Evolutionary conservation across 2,329 filamentous ascomycete genomes (phyloP).

Genomic region (Clonostachys rhizophaga): DNA sequence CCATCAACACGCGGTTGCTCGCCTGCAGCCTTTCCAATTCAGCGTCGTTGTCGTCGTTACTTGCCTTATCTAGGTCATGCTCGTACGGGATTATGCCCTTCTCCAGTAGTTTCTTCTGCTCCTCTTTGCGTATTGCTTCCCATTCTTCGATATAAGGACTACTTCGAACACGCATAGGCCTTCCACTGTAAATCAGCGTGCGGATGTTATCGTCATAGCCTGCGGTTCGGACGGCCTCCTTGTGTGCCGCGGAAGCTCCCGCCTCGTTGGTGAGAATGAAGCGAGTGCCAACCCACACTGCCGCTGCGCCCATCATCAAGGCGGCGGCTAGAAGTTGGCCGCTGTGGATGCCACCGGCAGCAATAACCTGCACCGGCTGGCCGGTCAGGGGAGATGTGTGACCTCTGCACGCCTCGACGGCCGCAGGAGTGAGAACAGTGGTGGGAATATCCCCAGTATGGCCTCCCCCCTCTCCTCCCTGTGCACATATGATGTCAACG

Average conservation of each 20-base stretch:
- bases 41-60: too few relatives aligned
- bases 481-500: slow-evolving; percentile 86
- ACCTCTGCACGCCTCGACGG: slow-evolving; percentile 73
- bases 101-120: slow-evolving; percentile 71
- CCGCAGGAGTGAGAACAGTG: slow-evolving; percentile 76
- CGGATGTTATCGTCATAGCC: slow-evolving; percentile 73
- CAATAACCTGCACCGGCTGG: slow-evolving; percentile 73
- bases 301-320: slow-evolving; percentile 80
- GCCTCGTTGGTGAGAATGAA: slow-evolving; percentile 84
- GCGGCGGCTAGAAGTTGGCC: slow-evolving; percentile 74
- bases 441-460: slow-evolving; percentile 86
- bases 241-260: slow-evolving; percentile 74
- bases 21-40: too few relatives aligned
- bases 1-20: too few relatives aligned
- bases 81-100: slow-evolving; percentile 75
- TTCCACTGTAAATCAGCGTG: slow-evolving; percentile 76
- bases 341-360: slow-evolving; percentile 81
- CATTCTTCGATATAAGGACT: slow-evolving; percentile 82
- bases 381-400: slow-evolving; percentile 71
- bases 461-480: slow-evolving; percentile 88
- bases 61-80: slow-evolving; percentile 54
- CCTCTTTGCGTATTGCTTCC: slow-evolving; percentile 65
- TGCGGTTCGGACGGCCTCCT: slow-evolving; percentile 74
- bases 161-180: slow-evolving; percentile 72
- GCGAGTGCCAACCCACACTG: slow-evolving; percentile 89